phyloP scores from a whole-genome alignment of 208 protist genomes.

The Trypanosomatidae sp. region DNA sequence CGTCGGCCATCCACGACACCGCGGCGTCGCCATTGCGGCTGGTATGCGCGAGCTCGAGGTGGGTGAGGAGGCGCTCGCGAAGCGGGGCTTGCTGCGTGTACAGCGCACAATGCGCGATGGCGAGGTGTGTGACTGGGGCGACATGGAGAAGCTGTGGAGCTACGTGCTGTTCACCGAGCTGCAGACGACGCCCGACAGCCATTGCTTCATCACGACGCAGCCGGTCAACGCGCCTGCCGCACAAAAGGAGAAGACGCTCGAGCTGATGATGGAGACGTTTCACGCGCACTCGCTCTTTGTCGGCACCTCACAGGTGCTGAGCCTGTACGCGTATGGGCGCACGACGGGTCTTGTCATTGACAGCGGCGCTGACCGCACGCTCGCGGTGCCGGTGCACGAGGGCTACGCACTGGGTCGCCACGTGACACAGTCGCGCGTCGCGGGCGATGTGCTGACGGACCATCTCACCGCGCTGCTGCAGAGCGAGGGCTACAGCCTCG shows the following conservation, averaged over 20 bases:
- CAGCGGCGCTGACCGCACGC: constrained; percentile 72
- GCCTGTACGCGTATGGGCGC: constrained; percentile 87
- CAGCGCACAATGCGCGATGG: constrained; percentile 61
- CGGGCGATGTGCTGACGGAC: constrained; percentile 70
- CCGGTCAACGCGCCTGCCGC: constrained; percentile 58
- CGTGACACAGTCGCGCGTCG: constrained; percentile 56
- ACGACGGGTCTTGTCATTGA: constrained; percentile 92
- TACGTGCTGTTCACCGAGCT: constrained; percentile 88
- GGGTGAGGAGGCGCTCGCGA: constrained; percentile 72
- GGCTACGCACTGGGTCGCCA: constrained; percentile 87
- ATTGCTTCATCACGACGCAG: constrained; percentile 85
- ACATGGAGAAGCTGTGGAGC: constrained; percentile 88
- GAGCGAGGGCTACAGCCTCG: constrained; percentile 78
- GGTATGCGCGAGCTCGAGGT: constrained; percentile 86
- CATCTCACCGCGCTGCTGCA: constrained; percentile 61
- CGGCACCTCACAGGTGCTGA: constrained; percentile 82
- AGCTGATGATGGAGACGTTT: constrained; percentile 93
- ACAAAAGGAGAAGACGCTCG: constrained; percentile 82
- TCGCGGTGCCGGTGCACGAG: constrained; percentile 87
- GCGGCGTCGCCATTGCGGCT: constrained; percentile 83
- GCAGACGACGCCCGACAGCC: constrained; percentile 78
- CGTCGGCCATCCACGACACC: constrained; percentile 79
- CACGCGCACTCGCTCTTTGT: constrained; percentile 87
- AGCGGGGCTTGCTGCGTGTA: constrained; percentile 71
- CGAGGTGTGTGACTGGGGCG: constrained; percentile 79